Conservation (phyloP, 176 grass and related monocot genomes). For the Bonia amplexicaulis region DNA sequence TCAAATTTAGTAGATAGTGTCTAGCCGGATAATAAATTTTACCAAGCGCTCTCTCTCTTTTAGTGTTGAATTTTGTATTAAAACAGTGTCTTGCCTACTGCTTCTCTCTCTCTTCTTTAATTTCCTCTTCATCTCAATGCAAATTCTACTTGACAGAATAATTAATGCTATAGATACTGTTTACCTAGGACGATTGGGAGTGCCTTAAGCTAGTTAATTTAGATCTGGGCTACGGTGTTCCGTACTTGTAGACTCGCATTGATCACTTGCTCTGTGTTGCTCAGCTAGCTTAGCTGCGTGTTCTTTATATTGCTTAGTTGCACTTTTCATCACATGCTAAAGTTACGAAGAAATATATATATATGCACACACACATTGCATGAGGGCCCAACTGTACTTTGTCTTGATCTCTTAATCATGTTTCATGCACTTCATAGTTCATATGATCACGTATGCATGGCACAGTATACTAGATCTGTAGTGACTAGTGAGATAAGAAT, state of each 20-base stretch:
- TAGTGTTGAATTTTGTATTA: too few relatives aligned
- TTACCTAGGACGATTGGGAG: too few relatives aligned
- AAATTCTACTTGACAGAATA: too few relatives aligned
- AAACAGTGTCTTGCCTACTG: too few relatives aligned
- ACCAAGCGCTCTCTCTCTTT: too few relatives aligned
- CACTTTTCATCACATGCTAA: slow-evolving; percentile 48
- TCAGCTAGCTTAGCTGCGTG: not conserved
- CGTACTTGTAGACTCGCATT: not conserved
- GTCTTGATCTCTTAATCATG: not conserved
- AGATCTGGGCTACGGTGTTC: slow-evolving; percentile 21
- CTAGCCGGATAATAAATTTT: too few relatives aligned
- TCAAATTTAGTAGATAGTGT: too few relatives aligned
- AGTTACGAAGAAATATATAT: not conserved
- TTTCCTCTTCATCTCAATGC: too few relatives aligned
- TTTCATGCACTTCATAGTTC: not conserved
- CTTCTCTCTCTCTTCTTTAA: too few relatives aligned
- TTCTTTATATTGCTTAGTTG: slow-evolving; percentile 1
- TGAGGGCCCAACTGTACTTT: slow-evolving; percentile 36
- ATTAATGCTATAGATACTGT: too few relatives aligned
- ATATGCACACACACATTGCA: not conserved
- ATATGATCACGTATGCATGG: not conserved
- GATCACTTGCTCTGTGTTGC: slow-evolving; percentile 10
- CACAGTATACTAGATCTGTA: not conserved
- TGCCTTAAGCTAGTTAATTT: not conserved
- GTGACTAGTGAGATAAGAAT: not conserved